Base-by-base conservation (phyloP, 176 grass and related monocot species). In the Oryza meridionalis region DNA sequence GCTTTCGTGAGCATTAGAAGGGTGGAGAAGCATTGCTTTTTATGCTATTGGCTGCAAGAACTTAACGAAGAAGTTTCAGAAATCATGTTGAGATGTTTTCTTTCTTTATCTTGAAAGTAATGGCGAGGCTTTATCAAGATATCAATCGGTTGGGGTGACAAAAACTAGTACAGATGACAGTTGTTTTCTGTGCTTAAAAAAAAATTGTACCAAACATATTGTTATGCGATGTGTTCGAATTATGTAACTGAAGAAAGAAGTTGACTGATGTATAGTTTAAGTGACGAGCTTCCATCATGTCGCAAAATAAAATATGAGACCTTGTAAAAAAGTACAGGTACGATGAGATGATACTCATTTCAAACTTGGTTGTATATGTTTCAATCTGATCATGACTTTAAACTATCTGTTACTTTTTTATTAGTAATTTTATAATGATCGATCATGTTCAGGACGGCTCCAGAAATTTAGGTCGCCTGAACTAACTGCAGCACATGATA, bases 1-100 rank as follows among this genome's bases (percentile, higher is more conserved):
- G 79, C 88, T 86, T 90, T 90, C 68, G 31, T 40, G 74, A 49
- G 84, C 88, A 82, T 74, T 82, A 90, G 73, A 86, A 82, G 84
- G 61, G 62, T 73, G 58, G 79, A 90, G 79, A 78, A 90, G 79
- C 58, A 42, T 86, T 31, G 55, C 74, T 62, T 90, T 86, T 79
- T 29, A 6, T 67, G 46, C 67, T 67, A 58, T n/a, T 44, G 78
- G 21, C 59, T 55, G 73, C 32, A 42, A n/a, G 27, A 82, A 59
- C 78, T 86, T 67, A 71, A 81, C 17, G 51, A 43, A 15, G 37
- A 85, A 85, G 87, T 80, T 84, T 79, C 32, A 21, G 33, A 77
- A 82, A 51, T 66, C 67, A 35, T 33, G 50, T 77, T 26, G 42
- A 32, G 50, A 6, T 44, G 70, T 47, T 11, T 47, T 70, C 9